Conservation (phyloP, 2,329 filamentous ascomycete species). For the Talaromyces pinophilus region DNA sequence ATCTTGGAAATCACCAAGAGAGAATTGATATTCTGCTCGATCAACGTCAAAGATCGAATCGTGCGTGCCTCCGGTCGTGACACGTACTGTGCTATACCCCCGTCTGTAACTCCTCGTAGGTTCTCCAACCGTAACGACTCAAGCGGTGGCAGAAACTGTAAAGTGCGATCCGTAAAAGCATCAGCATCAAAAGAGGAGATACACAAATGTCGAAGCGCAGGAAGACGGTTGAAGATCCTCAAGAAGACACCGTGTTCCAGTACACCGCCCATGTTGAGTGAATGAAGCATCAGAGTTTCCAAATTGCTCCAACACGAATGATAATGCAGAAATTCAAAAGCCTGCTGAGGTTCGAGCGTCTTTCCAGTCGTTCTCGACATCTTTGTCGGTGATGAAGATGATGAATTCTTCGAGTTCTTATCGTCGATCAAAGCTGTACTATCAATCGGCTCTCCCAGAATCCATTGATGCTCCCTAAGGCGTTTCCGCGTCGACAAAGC, state of each 20-base stretch:
- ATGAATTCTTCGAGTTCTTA: conserved; percentile 36
- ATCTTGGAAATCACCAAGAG: conserved; percentile 56
- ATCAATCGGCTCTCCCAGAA: conserved; percentile 51
- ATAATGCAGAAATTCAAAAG: conserved; percentile 55
- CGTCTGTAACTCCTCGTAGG: conserved; percentile 57
- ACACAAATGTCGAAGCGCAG: conserved; percentile 55
- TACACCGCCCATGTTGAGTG: conserved; percentile 44
- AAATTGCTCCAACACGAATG: conserved; percentile 55
- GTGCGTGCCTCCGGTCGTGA: conserved; percentile 48
- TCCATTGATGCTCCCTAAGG: conserved; percentile 59
- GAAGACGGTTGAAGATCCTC: conserved; percentile 55
- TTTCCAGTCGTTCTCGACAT: conserved; percentile 24
- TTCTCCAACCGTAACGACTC: conserved; percentile 58
- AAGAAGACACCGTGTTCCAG: conserved; percentile 59
- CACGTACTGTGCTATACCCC: conserved; percentile 55
- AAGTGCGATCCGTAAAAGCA: conserved; percentile 57
- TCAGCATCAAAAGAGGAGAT: conserved; percentile 56
- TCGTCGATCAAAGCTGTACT: conserved; percentile 28
- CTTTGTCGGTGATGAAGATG: conserved; percentile 32
- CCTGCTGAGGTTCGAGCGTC: conserved; percentile 53
- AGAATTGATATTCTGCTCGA: conserved; percentile 57
- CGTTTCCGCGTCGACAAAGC: conserved; percentile 57
- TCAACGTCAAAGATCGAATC: conserved; percentile 52
- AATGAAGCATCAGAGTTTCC: conserved; percentile 56
- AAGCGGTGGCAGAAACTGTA: conserved; percentile 56